Conservation (phyloP, 805 yeast genomes). For the Hanseniaspora nectarophila region DNA sequence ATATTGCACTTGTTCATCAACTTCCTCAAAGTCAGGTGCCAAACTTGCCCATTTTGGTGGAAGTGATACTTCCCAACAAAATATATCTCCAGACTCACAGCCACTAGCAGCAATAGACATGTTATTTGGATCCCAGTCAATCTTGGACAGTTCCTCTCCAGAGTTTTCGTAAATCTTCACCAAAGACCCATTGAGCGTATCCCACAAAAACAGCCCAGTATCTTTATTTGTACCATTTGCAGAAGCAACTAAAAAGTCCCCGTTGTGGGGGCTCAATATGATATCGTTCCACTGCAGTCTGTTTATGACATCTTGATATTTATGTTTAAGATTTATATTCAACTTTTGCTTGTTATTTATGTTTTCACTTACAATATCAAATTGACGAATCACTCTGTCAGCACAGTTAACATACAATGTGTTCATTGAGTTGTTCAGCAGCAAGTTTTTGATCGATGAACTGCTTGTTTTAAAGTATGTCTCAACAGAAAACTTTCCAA, state of each 20-base stretch:
- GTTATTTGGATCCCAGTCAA: conserved; percentile 70
- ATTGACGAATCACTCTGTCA: conserved; percentile 62
- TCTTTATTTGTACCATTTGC: conserved; percentile 62
- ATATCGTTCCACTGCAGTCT: conserved; percentile 79
- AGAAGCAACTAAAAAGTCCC: conserved; percentile 79
- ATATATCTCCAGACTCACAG: conserved; percentile 68
- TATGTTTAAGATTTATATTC: conserved; percentile 61
- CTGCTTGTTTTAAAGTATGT: conserved; percentile 47
- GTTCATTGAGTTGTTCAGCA: conserved; percentile 45
- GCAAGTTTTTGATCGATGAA: conserved; percentile 59
- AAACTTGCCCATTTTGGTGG: conserved; percentile 94
- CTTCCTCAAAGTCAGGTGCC: conserved; percentile 92
- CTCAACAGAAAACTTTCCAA: conserved; percentile 27
- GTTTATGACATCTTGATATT: conserved; percentile 83
- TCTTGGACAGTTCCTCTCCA: conserved; percentile 61
- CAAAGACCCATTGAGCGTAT: conserved; percentile 74
- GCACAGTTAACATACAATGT: conserved; percentile 65
- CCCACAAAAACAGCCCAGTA: conserved; percentile 88
- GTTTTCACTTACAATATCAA: conserved; percentile 16
- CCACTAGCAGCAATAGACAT: conserved; percentile 77
- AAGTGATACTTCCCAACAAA: conserved; percentile 66
- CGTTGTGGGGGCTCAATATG: conserved; percentile 55
- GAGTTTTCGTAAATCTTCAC: conserved; percentile 85
- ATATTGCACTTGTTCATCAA: conserved; percentile 82
- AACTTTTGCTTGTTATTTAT: conserved; percentile 16